Percentiles rank a stretch among this genome's conserved stretches.
Evolutionary conservation across 345 rosid species (phyloP).

Genomic region (Eucalyptus cloeziana): DNA sequence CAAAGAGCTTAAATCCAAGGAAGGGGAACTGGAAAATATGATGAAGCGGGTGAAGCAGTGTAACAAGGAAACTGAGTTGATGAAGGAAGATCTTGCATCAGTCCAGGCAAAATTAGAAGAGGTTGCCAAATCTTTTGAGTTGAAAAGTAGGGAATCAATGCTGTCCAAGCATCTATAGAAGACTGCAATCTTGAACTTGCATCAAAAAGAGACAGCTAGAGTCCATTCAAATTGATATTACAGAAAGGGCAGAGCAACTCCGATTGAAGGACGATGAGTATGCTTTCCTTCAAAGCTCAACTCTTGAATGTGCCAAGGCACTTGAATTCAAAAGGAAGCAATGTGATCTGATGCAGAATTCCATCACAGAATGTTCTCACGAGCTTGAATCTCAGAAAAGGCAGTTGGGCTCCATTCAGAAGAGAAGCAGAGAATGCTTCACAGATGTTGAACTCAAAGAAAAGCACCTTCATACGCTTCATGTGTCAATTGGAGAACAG

Average conservation of each 20-base stretch:
- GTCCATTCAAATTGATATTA: not conserved
- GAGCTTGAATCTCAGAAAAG: conserved; percentile 1
- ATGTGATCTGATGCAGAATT: not conserved
- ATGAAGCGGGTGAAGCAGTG: not conserved
- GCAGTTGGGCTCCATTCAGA: not conserved
- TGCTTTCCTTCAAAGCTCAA: not conserved
- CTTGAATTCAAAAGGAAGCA: conserved; percentile 5
- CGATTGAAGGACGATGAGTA: not conserved
- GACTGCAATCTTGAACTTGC: not conserved
- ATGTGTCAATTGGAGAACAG: not conserved
- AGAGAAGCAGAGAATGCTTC: not conserved
- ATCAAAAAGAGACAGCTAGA: not conserved
- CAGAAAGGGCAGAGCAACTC: not conserved
- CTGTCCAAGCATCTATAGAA: not conserved
- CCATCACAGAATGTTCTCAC: not conserved
- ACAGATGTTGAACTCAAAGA: conserved; percentile 2
- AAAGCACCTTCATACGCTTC: not conserved
- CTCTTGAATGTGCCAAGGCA: not conserved
- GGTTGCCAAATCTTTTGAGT: not conserved
- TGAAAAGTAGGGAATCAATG: not conserved
- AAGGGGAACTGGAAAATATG: not conserved
- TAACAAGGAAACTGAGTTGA: not conserved
- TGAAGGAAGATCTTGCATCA: not conserved
- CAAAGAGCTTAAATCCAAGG: not conserved
- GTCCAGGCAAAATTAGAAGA: not conserved